These are phyloP conservation scores for Cordyceps cicadae DNA, from an alignment of 2,329 filamentous ascomycete species.

Conservation along the genomic window DNA sequence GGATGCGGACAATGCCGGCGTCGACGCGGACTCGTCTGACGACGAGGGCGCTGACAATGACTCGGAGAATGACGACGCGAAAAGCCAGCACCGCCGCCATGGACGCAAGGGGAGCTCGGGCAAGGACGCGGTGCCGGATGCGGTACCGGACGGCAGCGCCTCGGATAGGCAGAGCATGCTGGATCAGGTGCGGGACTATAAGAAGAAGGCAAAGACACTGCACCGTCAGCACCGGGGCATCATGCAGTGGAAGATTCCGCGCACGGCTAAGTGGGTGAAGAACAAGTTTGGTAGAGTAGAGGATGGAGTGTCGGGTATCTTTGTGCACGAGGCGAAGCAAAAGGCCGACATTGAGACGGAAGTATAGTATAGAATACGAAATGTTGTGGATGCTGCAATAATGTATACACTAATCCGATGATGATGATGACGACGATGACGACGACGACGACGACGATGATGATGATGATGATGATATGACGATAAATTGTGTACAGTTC, in stretches of 20 bases:
- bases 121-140: conserved; percentile 14
- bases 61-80: conserved; percentile 5
- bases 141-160: conserved; percentile 25
- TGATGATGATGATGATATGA: not conserved
- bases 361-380: conserved; percentile 35
- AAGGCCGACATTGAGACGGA: conserved; percentile 58
- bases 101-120: conserved; percentile 12
- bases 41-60: conserved; percentile 15
- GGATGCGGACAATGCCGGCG: conserved; percentile 23
- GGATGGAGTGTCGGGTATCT: conserved; percentile 47
- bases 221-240: conserved; percentile 59
- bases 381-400: too few relatives aligned
- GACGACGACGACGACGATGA: too few relatives aligned
- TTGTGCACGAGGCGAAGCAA: conserved; percentile 49
- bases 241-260: conserved; percentile 61
- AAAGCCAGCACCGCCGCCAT: not conserved
- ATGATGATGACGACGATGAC: too few relatives aligned
- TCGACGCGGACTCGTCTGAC: conserved; percentile 19
- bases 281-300: conserved; percentile 49
- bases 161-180: conserved; percentile 36
- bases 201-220: conserved; percentile 47
- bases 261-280: conserved; percentile 42
- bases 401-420: too few relatives aligned
- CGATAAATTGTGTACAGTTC: too few relatives aligned
- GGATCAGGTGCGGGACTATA: conserved; percentile 52